Base-by-base conservation (phyloP, 768 basidiomycete genomes). In the Termitomyces eurrhizus region DNA sequence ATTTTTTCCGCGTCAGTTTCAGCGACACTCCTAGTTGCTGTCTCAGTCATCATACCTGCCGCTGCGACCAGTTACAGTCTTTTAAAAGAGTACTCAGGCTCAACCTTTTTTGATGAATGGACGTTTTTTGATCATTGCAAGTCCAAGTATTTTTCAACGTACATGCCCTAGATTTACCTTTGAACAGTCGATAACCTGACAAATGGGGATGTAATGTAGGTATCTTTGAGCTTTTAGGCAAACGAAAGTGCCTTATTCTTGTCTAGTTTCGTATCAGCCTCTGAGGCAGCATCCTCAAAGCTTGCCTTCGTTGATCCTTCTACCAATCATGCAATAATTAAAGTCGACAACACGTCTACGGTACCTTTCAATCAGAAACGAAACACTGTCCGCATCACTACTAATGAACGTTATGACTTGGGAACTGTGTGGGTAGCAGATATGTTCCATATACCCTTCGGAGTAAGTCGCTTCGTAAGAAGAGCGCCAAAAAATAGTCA, bases 321-420 rank as follows among this genome's bases (percentile, higher is more conserved):
- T n/a, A 87, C 88, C 3, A 87, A 85, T 14, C 87, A 88, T 62
- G 90, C 89, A 1, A 83, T 92, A 66, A 87, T 92, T 68, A 83
- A 81, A 67, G 89, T 92, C 13, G 90, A 92, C 74, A 90, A 91
- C 68, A 83, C 80, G 33, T 77, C 86, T 1, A 75, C 67, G 2
- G 80, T 89, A 18, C 69, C 65, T 1, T 78, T 66, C 64, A 80
- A 81, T 62, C 63, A 85, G 44, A 88, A 89, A 68, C 79, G 90
- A 63, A 87, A 89, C 67, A 82, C 84, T 0, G 82, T 91, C 11
- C 80, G 87, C n/a, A 83, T 91, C 52, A 70, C 83, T 6, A 78
- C 80, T 18, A 78, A 80, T 37, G 83, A 87, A 56, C 70, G 77
- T 55, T 89, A 77, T 65, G 73, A 74, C 0, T 74, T 89, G 4